A percentile compares a stretch with the other conserved stretches of the same genome.
phyloP scores from a whole-genome alignment of 306 rosid species.

The Abrus pulchellus region DNA sequence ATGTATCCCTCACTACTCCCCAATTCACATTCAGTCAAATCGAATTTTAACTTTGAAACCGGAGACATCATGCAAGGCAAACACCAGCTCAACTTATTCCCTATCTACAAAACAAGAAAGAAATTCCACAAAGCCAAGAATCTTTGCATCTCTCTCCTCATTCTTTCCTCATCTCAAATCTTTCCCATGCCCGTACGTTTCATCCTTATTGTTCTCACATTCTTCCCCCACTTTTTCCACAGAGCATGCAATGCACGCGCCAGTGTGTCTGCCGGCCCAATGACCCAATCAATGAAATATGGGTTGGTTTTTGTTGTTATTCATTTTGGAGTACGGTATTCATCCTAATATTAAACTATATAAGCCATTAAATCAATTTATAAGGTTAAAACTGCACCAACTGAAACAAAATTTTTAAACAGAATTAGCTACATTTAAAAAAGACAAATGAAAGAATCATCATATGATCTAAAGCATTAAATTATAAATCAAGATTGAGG shows the following conservation, averaged over 20 bases:
- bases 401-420: background rate
- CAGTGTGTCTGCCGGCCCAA: constrained; percentile 13
- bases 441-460: background rate
- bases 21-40: constrained; percentile 17
- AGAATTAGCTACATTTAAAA: background rate
- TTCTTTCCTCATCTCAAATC: constrained; percentile 52
- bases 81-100: constrained; percentile 55
- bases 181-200: constrained; percentile 51
- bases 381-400: background rate
- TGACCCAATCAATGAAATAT: background rate
- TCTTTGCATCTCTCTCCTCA: constrained; percentile 54
- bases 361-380: background rate
- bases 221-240: background rate
- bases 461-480: background rate
- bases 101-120: constrained; percentile 47
- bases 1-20: background rate
- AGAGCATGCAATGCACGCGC: constrained; percentile 43
- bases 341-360: background rate
- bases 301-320: background rate
- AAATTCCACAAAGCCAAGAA: constrained; percentile 57
- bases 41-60: constrained; percentile 25
- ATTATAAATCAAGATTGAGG: background rate
- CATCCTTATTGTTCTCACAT: constrained; percentile 42
- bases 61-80: constrained; percentile 34
- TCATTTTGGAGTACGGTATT: background rate